These are phyloP conservation scores for Pseudogymnoascus sp. DNA, from an alignment of 2,329 filamentous ascomycete species.

Conservation along the genomic window DNA sequence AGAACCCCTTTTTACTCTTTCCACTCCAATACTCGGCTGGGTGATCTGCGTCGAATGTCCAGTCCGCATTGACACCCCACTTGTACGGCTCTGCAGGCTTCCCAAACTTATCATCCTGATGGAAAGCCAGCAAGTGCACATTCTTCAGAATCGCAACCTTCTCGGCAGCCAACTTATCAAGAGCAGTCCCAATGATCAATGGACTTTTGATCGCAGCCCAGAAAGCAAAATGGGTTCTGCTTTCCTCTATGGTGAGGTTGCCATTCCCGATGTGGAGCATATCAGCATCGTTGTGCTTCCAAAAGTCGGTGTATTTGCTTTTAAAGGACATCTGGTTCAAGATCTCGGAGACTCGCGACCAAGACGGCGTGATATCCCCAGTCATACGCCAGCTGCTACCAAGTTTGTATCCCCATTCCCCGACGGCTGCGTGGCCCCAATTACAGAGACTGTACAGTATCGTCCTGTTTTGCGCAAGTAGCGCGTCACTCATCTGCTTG, in stretches of 20 bases:
- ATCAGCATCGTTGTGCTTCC: constrained; percentile 38
- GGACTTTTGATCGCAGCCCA: constrained; percentile 22
- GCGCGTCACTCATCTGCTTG: constrained; percentile 21
- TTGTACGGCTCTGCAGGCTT: constrained; percentile 33
- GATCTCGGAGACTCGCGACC: constrained; percentile 31
- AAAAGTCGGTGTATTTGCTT: constrained; percentile 38
- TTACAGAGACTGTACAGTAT: constrained; percentile 34
- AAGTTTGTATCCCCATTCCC: constrained; percentile 20
- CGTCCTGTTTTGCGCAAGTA: constrained; percentile 30
- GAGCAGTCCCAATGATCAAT: constrained; percentile 21
- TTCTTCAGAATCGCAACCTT: constrained; percentile 24
- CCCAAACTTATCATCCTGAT: constrained; percentile 30
- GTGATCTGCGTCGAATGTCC: constrained; percentile 39
- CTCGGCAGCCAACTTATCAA: constrained; percentile 20
- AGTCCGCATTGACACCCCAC: constrained; percentile 42
- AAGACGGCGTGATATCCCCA: constrained; percentile 30
- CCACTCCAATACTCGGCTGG: constrained; percentile 43
- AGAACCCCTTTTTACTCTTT: constrained; percentile 33
- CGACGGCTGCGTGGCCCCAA: constrained; percentile 42
- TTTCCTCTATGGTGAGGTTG: constrained; percentile 30
- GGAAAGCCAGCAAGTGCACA: constrained; percentile 17
- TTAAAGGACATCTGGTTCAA: constrained; percentile 42
- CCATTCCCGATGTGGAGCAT: constrained; percentile 22
- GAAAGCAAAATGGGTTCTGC: constrained; percentile 27
- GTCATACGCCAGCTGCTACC: constrained; percentile 27